Conservation (phyloP, 768 basidiomycete species). For the Lentinula guzmanii region DNA sequence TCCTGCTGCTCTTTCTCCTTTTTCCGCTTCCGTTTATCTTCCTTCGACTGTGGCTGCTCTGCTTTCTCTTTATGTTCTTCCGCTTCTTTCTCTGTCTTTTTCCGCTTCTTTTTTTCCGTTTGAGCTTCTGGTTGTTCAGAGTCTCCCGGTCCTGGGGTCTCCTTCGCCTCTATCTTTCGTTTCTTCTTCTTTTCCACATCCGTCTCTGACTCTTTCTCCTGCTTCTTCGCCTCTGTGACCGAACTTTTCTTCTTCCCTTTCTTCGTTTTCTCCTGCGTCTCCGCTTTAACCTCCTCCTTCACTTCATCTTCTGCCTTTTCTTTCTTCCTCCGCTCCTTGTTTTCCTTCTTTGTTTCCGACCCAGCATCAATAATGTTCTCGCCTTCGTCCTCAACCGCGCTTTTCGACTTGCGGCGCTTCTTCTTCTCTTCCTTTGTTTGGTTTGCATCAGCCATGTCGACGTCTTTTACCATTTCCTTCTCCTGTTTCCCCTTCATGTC, state of each 20-base stretch:
- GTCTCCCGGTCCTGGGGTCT: slow-evolving; percentile 11
- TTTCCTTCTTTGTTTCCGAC: neutral
- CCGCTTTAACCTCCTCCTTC: neutral
- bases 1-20: slow-evolving; percentile 16
- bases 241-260: slow-evolving; percentile 6
- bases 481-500: slow-evolving; percentile 10
- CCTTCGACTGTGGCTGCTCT: slow-evolving; percentile 10
- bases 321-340: neutral
- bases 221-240: neutral
- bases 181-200: slow-evolving; percentile 11
- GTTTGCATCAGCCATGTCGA: neutral
- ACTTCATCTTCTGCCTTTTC: slow-evolving; percentile 12
- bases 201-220: neutral
- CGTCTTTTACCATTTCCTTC: slow-evolving; percentile 17
- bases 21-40: slow-evolving; percentile 7
- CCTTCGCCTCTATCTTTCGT: slow-evolving; percentile 9
- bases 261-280: slow-evolving; percentile 9
- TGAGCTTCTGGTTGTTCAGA: neutral
- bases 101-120: neutral
- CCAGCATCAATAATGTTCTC: neutral
- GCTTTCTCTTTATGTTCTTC: slow-evolving; percentile 11
- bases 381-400: slow-evolving; percentile 1
- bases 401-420: slow-evolving; percentile 8
- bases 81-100: slow-evolving; percentile 1
- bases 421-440: slow-evolving; percentile 5